These are phyloP conservation scores for Dendrobium huoshanense DNA, from an alignment of 106 monocot species.

Conservation along the genomic window DNA sequence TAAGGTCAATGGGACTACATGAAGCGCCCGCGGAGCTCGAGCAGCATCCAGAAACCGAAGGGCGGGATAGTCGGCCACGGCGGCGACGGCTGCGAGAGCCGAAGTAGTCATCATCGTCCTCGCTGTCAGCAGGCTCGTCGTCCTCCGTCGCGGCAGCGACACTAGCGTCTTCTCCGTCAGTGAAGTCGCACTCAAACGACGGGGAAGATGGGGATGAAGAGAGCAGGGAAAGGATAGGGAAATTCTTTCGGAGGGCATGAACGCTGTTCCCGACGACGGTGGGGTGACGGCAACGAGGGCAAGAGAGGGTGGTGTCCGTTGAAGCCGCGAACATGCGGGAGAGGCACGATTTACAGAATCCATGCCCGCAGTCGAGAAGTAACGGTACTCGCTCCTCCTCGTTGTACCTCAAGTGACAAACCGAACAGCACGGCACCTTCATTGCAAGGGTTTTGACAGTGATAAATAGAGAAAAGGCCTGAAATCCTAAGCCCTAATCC, in stretches of 20 bases:
- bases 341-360: constrained; percentile 86
- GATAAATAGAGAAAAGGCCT: neutral
- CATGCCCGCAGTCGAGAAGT: constrained; percentile 91
- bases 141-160: constrained; percentile 8
- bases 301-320: constrained; percentile 52
- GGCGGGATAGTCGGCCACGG: constrained; percentile 15
- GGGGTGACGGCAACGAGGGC: constrained; percentile 91
- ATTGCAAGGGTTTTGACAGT: constrained; percentile 12
- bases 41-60: constrained; percentile 29
- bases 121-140: constrained; percentile 13
- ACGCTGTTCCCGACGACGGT: constrained; percentile 91
- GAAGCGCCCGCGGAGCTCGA: constrained; percentile 8
- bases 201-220: constrained; percentile 61
- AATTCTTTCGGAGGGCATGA: constrained; percentile 86
- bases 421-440: constrained; percentile 94
- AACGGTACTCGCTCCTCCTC: constrained; percentile 78
- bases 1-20: constrained; percentile 45
- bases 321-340: constrained; percentile 77
- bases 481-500: constrained; percentile 4
- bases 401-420: constrained; percentile 86
- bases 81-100: constrained; percentile 6
- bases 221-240: constrained; percentile 78
- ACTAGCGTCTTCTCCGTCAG: constrained; percentile 48
- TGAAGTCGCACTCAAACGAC: constrained; percentile 48
- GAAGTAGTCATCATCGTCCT: constrained; percentile 33